Evolutionary conservation across 768 basidiomycete genomes (phyloP), one percentile per base, ranked within the genome.

Genomic region (Suillus bovinus): DNA sequence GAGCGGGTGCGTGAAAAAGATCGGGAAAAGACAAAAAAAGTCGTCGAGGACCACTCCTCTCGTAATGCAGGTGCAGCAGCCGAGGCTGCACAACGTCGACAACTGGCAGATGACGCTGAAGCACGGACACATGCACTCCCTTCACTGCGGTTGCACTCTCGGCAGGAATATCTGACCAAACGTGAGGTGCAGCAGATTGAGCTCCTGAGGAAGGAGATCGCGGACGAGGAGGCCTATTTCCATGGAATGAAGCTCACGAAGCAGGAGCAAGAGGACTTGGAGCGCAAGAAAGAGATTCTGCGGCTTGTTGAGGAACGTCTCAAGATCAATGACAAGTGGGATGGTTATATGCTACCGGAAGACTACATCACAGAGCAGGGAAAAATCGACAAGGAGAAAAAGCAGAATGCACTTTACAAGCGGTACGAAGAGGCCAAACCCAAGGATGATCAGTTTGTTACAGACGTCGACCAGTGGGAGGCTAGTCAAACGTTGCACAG

Each of bases 361-460:
- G 97, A 99, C 75, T 99, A 99, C 73, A 84, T 99, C 68, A 99
- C 97, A 0, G 96, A 96, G 70, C 95, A 98, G 73, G 97, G 97
- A 33, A 97, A 96, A 78, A 94, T 99, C 63, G 96, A 99, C 83
- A 90, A 87, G 78, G 95, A 97, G 81, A 94, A 93, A 78, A 95
- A 97, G 72, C 86, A 94, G 72, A 90, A 90, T 66, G 95, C 91
- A 0, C 75, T 99, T 58, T 98, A 97, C 74, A 84, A 91, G 68
- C 93, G 97, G 42, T 99, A 99, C 70, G 93, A 97, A 70, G 97
- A 99, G 58, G 90, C 90, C 10, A 92, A 90, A 72, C 89, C 87
- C 0, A 91, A 93, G 72, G 94, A 94, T 64, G 94, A 94, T 72
- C 90, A 96, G 68, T 99, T 99, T 73, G 87, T 93, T 3, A 98